Base-by-base conservation (phyloP, 2,329 filamentous ascomycete genomes). In the Didymella pomorum region DNA sequence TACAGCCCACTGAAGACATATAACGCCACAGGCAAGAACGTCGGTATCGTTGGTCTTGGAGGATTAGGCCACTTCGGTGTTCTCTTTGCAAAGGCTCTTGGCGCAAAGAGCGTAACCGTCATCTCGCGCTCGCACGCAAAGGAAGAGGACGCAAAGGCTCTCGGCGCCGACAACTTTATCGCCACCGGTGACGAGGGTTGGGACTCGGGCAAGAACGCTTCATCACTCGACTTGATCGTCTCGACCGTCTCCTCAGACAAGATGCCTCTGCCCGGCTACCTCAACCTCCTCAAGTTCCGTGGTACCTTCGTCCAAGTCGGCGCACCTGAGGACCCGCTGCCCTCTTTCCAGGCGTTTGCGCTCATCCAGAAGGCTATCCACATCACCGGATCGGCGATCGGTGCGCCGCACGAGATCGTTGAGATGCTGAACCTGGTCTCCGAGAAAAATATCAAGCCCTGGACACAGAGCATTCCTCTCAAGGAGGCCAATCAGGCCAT, bases 1-100 rank as follows among this genome's bases (percentile, higher is more conserved):
- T 96, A 88, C 80, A 89, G 85, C 58, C 92, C 92, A 0, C 81
- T 96, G 14, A 87, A 90, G 56, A 84, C 90, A 35, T 88, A 93
- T 66, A 89, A 84, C 53, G 90, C 89, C 0, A 89, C 89, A 1
- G 91, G 91, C 59, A 91, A 91, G 81, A 90, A 90, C 76, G 87
- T 93, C 18, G 90, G 84, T 37, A 85, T 93, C 53, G 85, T 92
- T 6, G 90, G 90, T 52, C 80, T 92, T 10, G 90, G 90, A 16
- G 90, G 90, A 0, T 78, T 93, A 0, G 90, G 90, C 0, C 89
- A 94, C 71, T 86, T 92, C 62, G 91, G 84, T 2, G 71, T 93
- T 11, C 79, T 92, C 56, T 92, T 86, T 73, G 87, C 89, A 1
- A 87, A 84, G 64, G 90, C 90, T 0, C 79, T 94, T 0, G 89